Conservation (phyloP, 2,329 filamentous ascomycete genomes). For the Aspergillus amoenus region DNA sequence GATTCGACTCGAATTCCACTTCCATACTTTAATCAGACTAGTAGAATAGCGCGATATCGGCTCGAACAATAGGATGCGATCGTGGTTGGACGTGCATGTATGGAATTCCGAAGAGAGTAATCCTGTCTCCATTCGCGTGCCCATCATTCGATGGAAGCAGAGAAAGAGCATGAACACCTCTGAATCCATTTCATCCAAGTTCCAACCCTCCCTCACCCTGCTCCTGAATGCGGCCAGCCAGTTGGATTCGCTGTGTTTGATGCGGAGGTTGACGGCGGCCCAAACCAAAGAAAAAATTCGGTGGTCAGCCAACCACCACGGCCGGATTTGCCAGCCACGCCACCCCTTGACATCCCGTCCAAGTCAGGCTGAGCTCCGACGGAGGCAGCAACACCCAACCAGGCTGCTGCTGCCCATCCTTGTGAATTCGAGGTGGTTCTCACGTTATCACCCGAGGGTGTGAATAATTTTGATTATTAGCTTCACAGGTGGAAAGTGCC, state of each 20-base stretch:
- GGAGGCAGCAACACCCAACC: constrained; percentile 9
- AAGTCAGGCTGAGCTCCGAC: background rate
- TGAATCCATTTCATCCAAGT: background rate
- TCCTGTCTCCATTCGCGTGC: constrained; percentile 1
- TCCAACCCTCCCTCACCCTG: background rate
- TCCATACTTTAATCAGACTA: constrained; percentile 6
- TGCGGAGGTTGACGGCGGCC: constrained; percentile 2
- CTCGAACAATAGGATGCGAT: background rate
- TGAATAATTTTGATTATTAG: background rate
- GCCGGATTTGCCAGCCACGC: constrained; percentile 20
- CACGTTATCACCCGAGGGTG: background rate
- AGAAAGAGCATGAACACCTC: constrained; percentile 4
- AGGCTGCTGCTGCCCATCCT: background rate
- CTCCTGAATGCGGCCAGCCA: constrained; percentile 4
- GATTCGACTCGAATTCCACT: constrained; percentile 2
- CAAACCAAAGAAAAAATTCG: constrained; percentile 10
- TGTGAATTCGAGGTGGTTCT: background rate
- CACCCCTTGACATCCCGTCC: constrained; percentile 4
- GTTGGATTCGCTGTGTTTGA: constrained; percentile 1
- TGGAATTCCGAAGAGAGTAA: constrained; percentile 6
- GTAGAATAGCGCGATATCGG: background rate
- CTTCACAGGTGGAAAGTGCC: background rate
- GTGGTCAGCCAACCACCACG: constrained; percentile 19
- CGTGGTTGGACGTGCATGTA: constrained; percentile 1
- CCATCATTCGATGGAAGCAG: constrained; percentile 2